Conservation (phyloP, 257 asterid species). For the Petrea volubilis region DNA sequence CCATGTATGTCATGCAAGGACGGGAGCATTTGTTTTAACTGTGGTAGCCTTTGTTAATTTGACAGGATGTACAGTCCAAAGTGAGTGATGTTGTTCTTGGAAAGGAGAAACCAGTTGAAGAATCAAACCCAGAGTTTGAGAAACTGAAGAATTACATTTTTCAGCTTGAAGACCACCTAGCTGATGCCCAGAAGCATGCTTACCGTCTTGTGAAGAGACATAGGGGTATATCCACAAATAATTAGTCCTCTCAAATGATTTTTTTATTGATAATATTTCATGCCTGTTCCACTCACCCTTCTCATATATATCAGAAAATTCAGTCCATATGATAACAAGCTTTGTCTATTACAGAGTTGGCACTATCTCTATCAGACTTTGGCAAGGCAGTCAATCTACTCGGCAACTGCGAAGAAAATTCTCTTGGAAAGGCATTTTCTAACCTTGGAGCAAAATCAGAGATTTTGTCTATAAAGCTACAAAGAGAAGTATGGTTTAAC, state of each 20-base stretch:
- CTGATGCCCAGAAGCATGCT: slow-evolving; percentile 87
- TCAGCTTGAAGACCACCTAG: slow-evolving; percentile 77
- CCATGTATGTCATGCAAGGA: not conserved
- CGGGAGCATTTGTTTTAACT: not conserved
- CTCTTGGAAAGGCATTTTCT: slow-evolving; percentile 73
- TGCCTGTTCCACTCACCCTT: not conserved
- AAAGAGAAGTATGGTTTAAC: slow-evolving; percentile 55
- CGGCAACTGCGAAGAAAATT: slow-evolving; percentile 59
- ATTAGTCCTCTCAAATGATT: not conserved
- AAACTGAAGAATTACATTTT: slow-evolving; percentile 65
- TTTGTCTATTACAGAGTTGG: slow-evolving; percentile 53
- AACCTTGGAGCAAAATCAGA: slow-evolving; percentile 79
- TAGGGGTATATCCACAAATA: slow-evolving; percentile 39
- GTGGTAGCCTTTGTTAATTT: not conserved
- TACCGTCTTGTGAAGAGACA: slow-evolving; percentile 80
- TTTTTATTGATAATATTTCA: not conserved
- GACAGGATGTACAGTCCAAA: slow-evolving; percentile 74
- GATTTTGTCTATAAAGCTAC: slow-evolving; percentile 56
- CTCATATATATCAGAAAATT: not conserved
- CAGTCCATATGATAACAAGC: not conserved
- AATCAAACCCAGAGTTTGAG: slow-evolving; percentile 71
- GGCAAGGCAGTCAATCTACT: slow-evolving; percentile 81
- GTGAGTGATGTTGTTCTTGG: slow-evolving; percentile 85
- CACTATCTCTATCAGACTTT: slow-evolving; percentile 65
- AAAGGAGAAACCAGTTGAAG: slow-evolving; percentile 81